Conservation (phyloP, 2,329 filamentous ascomycete genomes). For the Botrytis cinerea region DNA sequence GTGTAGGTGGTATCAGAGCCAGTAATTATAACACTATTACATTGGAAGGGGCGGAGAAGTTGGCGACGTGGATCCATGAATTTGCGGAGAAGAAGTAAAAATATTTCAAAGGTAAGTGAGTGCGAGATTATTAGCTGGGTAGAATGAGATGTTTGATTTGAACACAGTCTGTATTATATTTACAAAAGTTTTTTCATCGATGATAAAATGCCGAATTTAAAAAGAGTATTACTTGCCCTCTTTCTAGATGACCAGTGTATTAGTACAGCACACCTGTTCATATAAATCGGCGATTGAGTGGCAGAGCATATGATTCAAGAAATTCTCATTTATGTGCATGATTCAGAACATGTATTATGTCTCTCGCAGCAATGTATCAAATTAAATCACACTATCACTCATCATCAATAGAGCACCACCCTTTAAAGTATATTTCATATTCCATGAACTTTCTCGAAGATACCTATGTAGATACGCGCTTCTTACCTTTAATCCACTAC, state of each 20-base stretch:
- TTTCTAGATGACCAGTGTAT: background rate
- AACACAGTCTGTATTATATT: background rate
- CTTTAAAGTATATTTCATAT: background rate
- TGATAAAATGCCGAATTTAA: background rate
- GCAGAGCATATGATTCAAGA: background rate
- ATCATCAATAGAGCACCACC: background rate
- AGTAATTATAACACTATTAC: constrained; percentile 89
- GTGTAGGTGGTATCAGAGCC: constrained; percentile 80
- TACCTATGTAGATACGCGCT: background rate
- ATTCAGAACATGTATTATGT: background rate
- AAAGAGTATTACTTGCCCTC: background rate
- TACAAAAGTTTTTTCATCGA: background rate
- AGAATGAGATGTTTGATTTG: background rate
- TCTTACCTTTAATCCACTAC: background rate
- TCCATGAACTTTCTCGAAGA: background rate
- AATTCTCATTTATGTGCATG: background rate
- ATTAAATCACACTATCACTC: background rate
- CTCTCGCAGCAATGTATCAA: background rate
- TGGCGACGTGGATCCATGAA: constrained; percentile 61
- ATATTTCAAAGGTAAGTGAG: background rate
- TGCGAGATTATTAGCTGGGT: background rate
- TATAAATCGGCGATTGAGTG: background rate
- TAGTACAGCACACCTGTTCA: background rate
- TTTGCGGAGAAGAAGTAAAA: constrained; percentile 48
- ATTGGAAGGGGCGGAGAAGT: constrained; percentile 64